These are phyloP conservation scores for Borovskyia barvae DNA, from an alignment of 208 protist species.

Conservation along the genomic window DNA sequence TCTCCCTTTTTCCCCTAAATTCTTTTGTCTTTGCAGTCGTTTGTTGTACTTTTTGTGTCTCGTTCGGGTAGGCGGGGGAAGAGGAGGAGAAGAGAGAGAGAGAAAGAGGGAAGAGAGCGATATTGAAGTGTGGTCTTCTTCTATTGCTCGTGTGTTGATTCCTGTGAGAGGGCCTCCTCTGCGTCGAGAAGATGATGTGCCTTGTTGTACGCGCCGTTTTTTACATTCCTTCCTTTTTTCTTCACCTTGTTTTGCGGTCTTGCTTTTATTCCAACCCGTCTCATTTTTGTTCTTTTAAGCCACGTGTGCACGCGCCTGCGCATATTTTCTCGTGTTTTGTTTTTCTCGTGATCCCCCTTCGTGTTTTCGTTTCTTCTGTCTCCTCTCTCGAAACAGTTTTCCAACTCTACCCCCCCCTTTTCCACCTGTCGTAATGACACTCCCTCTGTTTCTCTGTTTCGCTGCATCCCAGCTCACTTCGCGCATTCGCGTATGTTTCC, in stretches of 20 bases:
- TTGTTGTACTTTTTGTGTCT: background rate
- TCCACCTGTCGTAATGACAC: too few relatives aligned
- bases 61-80: too few relatives aligned
- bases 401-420: background rate
- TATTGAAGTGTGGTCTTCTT: too few relatives aligned
- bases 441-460: too few relatives aligned
- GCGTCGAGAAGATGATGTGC: too few relatives aligned
- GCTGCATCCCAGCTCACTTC: too few relatives aligned
- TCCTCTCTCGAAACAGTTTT: background rate
- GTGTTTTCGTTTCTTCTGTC: conserved; percentile 3
- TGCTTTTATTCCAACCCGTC: background rate
- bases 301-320: too few relatives aligned
- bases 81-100: too few relatives aligned
- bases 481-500: too few relatives aligned
- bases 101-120: too few relatives aligned
- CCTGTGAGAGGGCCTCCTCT: too few relatives aligned
- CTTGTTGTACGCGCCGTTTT: background rate
- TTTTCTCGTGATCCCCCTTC: background rate
- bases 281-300: conserved; percentile 9
- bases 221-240: background rate
- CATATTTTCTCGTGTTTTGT: background rate
- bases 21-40: background rate
- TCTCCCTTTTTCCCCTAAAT: conserved; percentile 5
- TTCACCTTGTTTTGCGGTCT: background rate
- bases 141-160: too few relatives aligned